Evolutionary conservation across 73 alveolate genomes (phyloP).

Genomic region (Paramecium bursaria): DNA sequence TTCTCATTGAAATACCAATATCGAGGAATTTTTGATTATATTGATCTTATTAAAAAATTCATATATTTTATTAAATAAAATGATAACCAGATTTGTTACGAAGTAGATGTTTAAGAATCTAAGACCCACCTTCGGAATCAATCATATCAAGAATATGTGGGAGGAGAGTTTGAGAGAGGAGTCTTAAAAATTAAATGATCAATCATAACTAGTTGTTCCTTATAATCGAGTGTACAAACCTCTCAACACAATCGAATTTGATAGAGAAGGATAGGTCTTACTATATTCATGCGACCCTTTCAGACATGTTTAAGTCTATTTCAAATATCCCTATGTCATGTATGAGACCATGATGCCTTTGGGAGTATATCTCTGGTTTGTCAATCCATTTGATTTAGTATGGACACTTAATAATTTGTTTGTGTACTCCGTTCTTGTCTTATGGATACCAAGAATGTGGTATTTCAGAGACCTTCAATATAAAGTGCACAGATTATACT

Average conservation of each 20-base stretch:
- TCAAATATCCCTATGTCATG: constrained; percentile 86
- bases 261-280: constrained; percentile 90
- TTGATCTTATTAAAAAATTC: too few relatives aligned
- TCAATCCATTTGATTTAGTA: constrained; percentile 84
- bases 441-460: constrained; percentile 85
- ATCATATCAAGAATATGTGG: constrained; percentile 59
- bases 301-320: constrained; percentile 76
- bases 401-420: constrained; percentile 77
- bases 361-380: constrained; percentile 82
- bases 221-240: constrained; percentile 89
- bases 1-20: too few relatives aligned
- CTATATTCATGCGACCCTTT: constrained; percentile 86
- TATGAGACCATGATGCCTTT: constrained; percentile 82
- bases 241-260: constrained; percentile 86
- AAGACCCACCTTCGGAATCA: constrained; percentile 34
- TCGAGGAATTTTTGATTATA: too few relatives aligned
- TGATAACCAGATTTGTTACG: too few relatives aligned
- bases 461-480: constrained; percentile 83
- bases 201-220: constrained; percentile 64
- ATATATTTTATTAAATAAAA: too few relatives aligned
- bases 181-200: constrained; percentile 61
- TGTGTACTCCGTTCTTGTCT: constrained; percentile 72
- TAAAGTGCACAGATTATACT: constrained; percentile 80
- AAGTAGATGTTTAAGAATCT: too few relatives aligned
- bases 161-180: constrained; percentile 56